Evolutionary conservation across 805 yeast species (phyloP).

Genomic region (Saturnispora diversa): DNA sequence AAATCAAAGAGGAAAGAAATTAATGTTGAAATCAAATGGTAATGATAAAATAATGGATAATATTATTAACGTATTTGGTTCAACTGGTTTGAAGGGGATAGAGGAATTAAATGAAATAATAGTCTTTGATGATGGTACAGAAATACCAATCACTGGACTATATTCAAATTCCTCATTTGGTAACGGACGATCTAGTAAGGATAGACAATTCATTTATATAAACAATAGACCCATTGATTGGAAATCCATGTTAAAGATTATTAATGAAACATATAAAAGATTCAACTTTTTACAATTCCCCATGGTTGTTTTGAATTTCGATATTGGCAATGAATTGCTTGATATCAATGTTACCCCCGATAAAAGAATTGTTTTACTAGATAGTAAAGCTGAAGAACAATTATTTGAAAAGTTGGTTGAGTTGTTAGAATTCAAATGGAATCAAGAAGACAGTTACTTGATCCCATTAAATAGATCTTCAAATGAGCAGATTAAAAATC

Average conservation of each 20-base stretch:
- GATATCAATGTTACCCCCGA: conserved; percentile 93
- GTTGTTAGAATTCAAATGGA: conserved; percentile 40
- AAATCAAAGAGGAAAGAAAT: conserved; percentile 38
- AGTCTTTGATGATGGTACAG: conserved; percentile 30
- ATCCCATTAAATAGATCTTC: conserved; percentile 11
- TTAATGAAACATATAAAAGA: conserved; percentile 66
- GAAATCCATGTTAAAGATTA: conserved; percentile 44
- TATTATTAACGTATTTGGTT: conserved; percentile 62
- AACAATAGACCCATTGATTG: conserved; percentile 69
- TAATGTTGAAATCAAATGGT: conserved; percentile 55
- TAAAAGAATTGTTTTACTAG: conserved; percentile 64
- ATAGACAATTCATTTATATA: conserved; percentile 67
- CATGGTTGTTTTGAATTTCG: conserved; percentile 52
- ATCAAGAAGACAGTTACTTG: conserved; percentile 11
- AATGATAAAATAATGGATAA: conserved; percentile 42
- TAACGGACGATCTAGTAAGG: conserved; percentile 59
- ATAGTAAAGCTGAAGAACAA: conserved; percentile 43
- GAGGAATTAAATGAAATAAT: conserved; percentile 39
- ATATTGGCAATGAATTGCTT: conserved; percentile 41
- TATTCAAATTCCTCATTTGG: conserved; percentile 78
- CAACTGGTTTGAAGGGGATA: conserved; percentile 53
- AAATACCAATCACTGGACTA: conserved; percentile 43
- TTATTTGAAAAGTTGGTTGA: conserved; percentile 49
- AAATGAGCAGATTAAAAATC: conserved; percentile 2
- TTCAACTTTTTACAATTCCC: conserved; percentile 74